Conservation (phyloP, 73 alveolate species). For the Stentor roeselii region DNA sequence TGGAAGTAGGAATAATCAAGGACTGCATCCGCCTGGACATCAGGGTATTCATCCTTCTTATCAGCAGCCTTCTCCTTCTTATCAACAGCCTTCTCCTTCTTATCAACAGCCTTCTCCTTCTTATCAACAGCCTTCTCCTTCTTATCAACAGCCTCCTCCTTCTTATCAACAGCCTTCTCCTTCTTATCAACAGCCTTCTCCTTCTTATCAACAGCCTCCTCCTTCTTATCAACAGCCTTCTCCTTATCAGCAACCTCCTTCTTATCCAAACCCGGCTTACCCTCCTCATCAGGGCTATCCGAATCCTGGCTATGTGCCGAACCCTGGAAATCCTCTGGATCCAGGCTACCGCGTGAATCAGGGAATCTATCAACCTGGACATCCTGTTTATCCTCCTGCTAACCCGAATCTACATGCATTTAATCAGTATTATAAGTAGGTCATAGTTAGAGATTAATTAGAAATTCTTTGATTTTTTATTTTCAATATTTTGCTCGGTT, state of each 20-base stretch:
- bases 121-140: neutral
- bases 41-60: neutral
- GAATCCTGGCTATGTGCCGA: neutral
- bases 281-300: neutral
- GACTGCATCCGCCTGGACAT: neutral
- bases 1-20: neutral
- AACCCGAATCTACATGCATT: too few species aligned
- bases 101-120: neutral
- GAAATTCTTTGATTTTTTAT: too few species aligned
- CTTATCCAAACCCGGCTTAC: neutral
- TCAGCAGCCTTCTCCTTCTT: neutral
- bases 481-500: too few species aligned
- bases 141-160: neutral
- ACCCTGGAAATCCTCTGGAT: too few species aligned
- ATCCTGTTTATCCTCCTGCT: too few species aligned
- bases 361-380: too few species aligned
- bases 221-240: neutral
- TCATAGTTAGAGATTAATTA: too few species aligned
- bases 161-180: neutral
- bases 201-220: neutral
- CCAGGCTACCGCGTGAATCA: too few species aligned
- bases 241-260: neutral
- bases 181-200: too few species aligned
- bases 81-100: neutral
- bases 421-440: too few species aligned